A percentile compares a stretch with the other conserved stretches of the same genome.
Conservation (phyloP, 306 rosid genomes). For the Rosa chinensis region DNA sequence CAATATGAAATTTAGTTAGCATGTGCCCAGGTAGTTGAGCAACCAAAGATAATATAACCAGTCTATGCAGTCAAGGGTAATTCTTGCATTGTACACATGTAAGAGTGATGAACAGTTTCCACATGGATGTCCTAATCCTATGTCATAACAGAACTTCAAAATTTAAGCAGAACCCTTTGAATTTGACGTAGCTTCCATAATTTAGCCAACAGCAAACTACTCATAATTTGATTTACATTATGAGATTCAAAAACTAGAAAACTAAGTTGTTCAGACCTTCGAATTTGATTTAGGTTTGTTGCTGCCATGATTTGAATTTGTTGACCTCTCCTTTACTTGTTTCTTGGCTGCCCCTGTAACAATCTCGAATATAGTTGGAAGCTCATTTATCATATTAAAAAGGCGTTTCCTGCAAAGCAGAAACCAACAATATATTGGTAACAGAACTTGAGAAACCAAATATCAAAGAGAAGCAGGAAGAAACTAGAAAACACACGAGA, state of each 20-base stretch:
- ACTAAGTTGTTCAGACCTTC: conserved; percentile 45
- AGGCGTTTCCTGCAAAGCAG: conserved; percentile 68
- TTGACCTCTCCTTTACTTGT: conserved; percentile 68
- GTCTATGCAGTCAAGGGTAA: not conserved
- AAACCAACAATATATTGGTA: conserved; percentile 13
- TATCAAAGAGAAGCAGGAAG: not conserved
- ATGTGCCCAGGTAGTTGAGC: not conserved
- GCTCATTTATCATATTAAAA: conserved; percentile 78
- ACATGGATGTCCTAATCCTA: not conserved
- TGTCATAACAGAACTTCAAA: not conserved
- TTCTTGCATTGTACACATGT: not conserved
- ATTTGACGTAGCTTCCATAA: not conserved
- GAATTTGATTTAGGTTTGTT: conserved; percentile 63
- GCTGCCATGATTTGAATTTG: conserved; percentile 68
- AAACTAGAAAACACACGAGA: not conserved
- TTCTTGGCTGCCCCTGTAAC: conserved; percentile 68
- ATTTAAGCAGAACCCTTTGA: not conserved
- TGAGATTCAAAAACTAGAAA: not conserved
- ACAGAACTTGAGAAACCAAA: conserved; percentile 11
- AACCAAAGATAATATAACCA: not conserved
- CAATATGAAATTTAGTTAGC: conserved; percentile 16
- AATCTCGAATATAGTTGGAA: conserved; percentile 82
- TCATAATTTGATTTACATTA: not conserved
- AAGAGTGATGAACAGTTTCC: not conserved
- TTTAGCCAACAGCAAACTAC: not conserved